Evolutionary conservation across 2,329 filamentous ascomycete species (phyloP), one percentile per base, ranked within the genome.

Genomic region (Cercospora janseana): DNA sequence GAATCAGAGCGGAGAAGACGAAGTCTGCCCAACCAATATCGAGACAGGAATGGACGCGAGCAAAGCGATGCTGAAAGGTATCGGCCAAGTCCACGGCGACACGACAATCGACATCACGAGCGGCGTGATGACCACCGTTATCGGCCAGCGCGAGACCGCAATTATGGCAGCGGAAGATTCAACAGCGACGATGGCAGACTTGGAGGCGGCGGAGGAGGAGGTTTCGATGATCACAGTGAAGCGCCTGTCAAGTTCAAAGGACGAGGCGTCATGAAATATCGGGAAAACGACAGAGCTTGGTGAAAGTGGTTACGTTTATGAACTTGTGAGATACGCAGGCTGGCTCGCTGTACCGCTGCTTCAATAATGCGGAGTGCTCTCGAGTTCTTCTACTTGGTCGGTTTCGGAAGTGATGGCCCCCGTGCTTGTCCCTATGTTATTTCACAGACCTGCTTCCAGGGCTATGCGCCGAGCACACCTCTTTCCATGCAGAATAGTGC

Each of bases 241-340:
- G 57, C 61, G 34, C 62, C 63, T 3, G 64, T 71, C 21, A 68
- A 69, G 53, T 71, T 69, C 60, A 70, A 71, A 49, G 69, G 69
- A n/a, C 50, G 69, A 34, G 69, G 69, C 13, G 63, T 63, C 26
- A 72, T 72, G 69, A 69, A 68, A 41, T 69, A 63, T 55, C 59
- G 67, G 21, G 66, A 69, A 47, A 59, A 62, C 13, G 57, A 54
- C 12, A 43, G 56, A 45, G 35, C 56, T 18, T 62, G 49, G 55
- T 49, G 28, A 45, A 2, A 8, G 23, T 24, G 13, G n/a, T n/a
- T n/a, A 50, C 10, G 45, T 37, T 23, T 49, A 10, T n/a, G n/a
- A n/a, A n/a, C n/a, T n/a, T n/a, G n/a, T n/a, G n/a, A n/a, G n/a
- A n/a, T 23, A 47, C 32, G 31, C 13, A 15, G 10, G 35, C 21